Percentiles rank a stretch among this genome's conserved stretches.
These are phyloP conservation scores for Mortierella alpina DNA, from an alignment of 192 early-diverging fungal species.

Conservation along the genomic window DNA sequence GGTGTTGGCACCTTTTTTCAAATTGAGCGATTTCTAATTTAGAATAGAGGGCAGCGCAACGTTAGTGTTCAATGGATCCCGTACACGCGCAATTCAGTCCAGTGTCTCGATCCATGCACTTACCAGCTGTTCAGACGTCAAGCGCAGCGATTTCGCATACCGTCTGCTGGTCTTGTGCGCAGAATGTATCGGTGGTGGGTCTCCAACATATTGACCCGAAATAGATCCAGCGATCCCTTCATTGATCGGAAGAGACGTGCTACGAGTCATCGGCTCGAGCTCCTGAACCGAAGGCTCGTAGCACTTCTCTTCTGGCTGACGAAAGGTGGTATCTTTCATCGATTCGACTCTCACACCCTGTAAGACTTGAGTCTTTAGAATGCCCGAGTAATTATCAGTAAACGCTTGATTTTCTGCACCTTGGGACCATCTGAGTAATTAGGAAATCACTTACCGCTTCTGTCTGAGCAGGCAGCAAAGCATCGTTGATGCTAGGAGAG, in stretches of 20 bases:
- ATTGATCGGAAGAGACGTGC: constrained; percentile 19
- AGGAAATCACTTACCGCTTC: background rate
- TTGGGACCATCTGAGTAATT: background rate
- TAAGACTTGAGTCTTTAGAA: too few species aligned
- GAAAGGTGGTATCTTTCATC: too few species aligned
- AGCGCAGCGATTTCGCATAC: constrained; percentile 88
- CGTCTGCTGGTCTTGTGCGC: constrained; percentile 22
- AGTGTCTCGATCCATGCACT: background rate
- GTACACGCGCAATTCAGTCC: too few species aligned
- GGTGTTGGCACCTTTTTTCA: constrained; percentile 88
- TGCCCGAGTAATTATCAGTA: too few species aligned
- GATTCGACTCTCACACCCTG: too few species aligned
- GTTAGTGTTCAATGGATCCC: background rate
- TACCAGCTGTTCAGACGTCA: constrained; percentile 91
- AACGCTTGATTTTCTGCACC: too few species aligned
- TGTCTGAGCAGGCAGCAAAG: background rate
- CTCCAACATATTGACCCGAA: background rate
- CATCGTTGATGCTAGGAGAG: background rate
- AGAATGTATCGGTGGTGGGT: too few species aligned
- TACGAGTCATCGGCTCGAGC: constrained; percentile 4
- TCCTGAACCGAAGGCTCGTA: background rate
- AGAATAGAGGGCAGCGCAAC: background rate
- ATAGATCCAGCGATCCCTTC: background rate
- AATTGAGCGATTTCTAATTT: constrained; percentile 69
- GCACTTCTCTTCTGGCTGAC: too few species aligned